Percentiles rank a stretch among this genome's conserved stretches.
Conservation (phyloP, 2,329 filamentous ascomycete genomes). For the Colletotrichum scovillei region DNA sequence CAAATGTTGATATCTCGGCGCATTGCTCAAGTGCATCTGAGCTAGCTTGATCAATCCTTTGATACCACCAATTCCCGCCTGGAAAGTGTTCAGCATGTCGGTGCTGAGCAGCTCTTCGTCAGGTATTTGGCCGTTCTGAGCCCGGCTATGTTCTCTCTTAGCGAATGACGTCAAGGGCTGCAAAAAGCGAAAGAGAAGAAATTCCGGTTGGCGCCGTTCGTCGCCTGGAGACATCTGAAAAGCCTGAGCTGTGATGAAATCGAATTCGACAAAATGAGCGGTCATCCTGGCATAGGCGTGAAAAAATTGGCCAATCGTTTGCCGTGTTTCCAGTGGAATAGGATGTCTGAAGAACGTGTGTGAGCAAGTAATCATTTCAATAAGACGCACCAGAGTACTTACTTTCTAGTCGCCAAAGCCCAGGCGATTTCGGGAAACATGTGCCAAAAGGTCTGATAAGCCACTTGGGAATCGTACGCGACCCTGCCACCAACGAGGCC, state of each 20-base stretch:
- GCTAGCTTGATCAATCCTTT: conserved; percentile 54
- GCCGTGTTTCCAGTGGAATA: conserved; percentile 35
- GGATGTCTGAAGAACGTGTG: conserved; percentile 4
- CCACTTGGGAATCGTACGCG: conserved; percentile 55
- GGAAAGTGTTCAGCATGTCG: conserved; percentile 57
- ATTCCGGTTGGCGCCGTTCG: conserved; percentile 48
- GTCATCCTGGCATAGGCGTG: conserved; percentile 59
- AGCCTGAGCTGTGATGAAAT: conserved; percentile 48
- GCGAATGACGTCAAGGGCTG: conserved; percentile 51
- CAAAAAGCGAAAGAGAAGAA: conserved; percentile 59
- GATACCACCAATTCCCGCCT: conserved; percentile 53
- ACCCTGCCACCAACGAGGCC: conserved; percentile 45
- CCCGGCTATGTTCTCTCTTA: conserved; percentile 37
- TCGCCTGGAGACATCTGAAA: conserved; percentile 37
- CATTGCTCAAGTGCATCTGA: conserved; percentile 50
- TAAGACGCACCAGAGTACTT: not conserved
- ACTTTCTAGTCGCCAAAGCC: conserved; percentile 44
- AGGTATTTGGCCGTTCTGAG: conserved; percentile 14
- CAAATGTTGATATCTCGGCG: conserved; percentile 59
- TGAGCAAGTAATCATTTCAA: not conserved
- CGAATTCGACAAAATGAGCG: conserved; percentile 63
- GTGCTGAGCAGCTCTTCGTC: conserved; percentile 44
- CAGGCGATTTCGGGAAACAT: conserved; percentile 62
- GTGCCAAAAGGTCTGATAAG: conserved; percentile 63
- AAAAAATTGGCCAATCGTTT: conserved; percentile 51